These are phyloP conservation scores for Metschnikowia dekortorum DNA, from an alignment of 805 yeast genomes.

Conservation along the genomic window DNA sequence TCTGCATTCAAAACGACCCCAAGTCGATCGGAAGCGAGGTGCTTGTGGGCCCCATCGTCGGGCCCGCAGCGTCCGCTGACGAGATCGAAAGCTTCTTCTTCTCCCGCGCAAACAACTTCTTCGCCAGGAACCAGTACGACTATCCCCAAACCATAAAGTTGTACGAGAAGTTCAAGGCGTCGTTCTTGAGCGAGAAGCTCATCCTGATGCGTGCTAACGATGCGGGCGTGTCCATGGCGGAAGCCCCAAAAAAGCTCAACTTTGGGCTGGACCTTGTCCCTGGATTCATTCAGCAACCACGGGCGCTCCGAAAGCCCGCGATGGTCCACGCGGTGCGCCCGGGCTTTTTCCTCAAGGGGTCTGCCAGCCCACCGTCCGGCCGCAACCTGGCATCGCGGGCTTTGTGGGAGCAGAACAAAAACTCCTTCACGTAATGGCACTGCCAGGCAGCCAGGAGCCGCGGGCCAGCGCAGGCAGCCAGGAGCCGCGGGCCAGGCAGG, in stretches of 20 bases:
- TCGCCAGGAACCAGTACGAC: conserved; percentile 36
- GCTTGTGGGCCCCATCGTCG: conserved; percentile 1
- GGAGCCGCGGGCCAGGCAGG: too few species aligned
- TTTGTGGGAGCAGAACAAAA: conserved; percentile 1
- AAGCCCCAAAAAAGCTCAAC: neutral
- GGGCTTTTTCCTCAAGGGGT: neutral
- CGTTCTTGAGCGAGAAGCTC: conserved; percentile 39
- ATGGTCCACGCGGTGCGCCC: neutral
- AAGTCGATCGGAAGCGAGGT: conserved; percentile 5
- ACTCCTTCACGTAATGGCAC: conserved; percentile 14
- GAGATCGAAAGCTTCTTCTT: conserved; percentile 40
- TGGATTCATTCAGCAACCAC: neutral
- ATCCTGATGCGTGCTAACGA: conserved; percentile 19
- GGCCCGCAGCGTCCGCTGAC: conserved; percentile 4
- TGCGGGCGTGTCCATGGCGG: neutral
- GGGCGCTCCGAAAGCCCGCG: neutral
- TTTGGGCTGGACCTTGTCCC: neutral
- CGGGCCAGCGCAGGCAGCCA: too few species aligned
- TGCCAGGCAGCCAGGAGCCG: too few species aligned
- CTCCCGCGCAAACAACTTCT: conserved; percentile 40
- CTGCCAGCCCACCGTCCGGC: neutral
- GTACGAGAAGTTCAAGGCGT: conserved; percentile 40
- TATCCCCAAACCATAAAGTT: conserved; percentile 41
- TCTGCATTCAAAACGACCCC: neutral
- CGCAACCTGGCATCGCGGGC: neutral